Evolutionary conservation across 257 asterid species (phyloP), one percentile per base, ranked within the genome.

Genomic region (Penstemon barbatus): DNA sequence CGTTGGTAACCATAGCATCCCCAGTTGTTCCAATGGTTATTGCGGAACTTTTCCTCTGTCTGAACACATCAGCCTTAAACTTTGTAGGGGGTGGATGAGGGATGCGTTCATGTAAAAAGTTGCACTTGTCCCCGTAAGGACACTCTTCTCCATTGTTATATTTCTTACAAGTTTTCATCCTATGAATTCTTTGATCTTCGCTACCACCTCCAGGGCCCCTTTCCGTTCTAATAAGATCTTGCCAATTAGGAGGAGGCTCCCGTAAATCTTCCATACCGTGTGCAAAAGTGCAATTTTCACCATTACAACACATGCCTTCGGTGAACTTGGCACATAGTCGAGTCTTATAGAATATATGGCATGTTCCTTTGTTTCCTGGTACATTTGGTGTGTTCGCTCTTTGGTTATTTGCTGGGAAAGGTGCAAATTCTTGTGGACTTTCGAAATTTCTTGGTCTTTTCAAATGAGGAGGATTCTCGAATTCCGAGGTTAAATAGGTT

Each of bases 101-200:
- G 18, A 0, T 0, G 18, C 18, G 18, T 15, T 15, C 18, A 15
- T 15, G 18, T 15, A 15, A 15, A 15, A 15, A 15, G 18, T 15
- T 88, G 46, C 96, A 91, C 74, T 82, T 85, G 3, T 83, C 95
- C 8, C 97, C 97, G 59, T 88, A 91, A 0, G 92, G 92, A 48
- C 96, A 91, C 69, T 86, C 96, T 53, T 89, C 97, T 0, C 96
- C 96, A 44, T 80, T 85, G 74, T 81, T 85, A 69, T 72, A 91
- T 85, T 81, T 88, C 78, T 87, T 90, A 66, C 97, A 88, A 43
- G 88, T 77, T 72, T 86, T 90, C 92, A 86, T 83, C 83, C 84
- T 80, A 55, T 90, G 92, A 15, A 79, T 66, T 49, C 83, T 80
- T 45, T 80, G 96, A 76, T 90, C 96, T 73, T 85, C 92, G 12